Conservation (phyloP, 202 grass and related monocot species). For the Hordeum pubiflorum region DNA sequence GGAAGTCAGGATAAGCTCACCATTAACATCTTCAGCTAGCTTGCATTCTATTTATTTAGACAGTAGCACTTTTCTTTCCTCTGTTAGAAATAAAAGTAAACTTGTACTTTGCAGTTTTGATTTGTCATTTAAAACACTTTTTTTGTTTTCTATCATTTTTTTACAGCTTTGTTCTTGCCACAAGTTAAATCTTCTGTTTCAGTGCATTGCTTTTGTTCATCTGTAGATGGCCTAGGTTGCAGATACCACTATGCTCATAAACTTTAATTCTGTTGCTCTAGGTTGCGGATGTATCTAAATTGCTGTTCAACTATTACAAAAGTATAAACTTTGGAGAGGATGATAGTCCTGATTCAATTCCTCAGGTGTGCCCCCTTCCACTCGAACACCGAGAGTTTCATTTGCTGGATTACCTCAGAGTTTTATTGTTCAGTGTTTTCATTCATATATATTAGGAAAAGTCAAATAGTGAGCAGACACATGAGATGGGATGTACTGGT, state of each 20-base stretch:
- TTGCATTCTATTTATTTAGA: not conserved
- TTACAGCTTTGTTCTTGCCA: not conserved
- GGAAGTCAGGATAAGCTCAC: not conserved
- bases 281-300: slow-evolving; percentile 63
- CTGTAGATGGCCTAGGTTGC: not conserved
- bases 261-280: slow-evolving; percentile 36
- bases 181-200: not conserved
- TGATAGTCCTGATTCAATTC: slow-evolving; percentile 13
- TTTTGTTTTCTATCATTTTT: not conserved
- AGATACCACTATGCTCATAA: slow-evolving; percentile 10
- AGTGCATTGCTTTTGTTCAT: not conserved
- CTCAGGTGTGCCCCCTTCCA: slow-evolving; percentile 24
- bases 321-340: slow-evolving; percentile 56
- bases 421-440: not conserved
- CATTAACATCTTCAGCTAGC: not conserved
- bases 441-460: slow-evolving; percentile 25
- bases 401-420: not conserved
- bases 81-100: slow-evolving; percentile 1
- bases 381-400: not conserved
- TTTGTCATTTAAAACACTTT: not conserved
- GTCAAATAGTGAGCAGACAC: not conserved
- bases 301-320: slow-evolving; percentile 53
- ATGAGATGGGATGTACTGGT: not conserved
- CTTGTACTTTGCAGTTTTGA: not conserved
- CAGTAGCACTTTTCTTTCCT: not conserved